phyloP scores from a whole-genome alignment of 768 basidiomycete genomes.

The Calocybe gangraenosa region DNA sequence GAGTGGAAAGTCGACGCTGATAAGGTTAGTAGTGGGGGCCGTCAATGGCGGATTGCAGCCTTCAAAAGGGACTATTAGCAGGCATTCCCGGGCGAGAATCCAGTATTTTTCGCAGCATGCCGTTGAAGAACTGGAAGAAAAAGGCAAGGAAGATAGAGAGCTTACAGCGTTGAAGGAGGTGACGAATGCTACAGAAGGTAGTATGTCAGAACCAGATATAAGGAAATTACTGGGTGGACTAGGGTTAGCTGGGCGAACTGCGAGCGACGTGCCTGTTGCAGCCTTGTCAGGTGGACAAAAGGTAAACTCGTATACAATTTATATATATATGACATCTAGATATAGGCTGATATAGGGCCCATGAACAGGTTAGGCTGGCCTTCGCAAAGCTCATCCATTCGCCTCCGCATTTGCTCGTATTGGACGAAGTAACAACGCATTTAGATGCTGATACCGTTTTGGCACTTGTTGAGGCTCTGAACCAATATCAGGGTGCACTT shows the following conservation, averaged over 20 bases:
- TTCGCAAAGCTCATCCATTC: slow-evolving; percentile 51
- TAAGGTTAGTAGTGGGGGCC: slow-evolving; percentile 17
- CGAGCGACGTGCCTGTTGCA: slow-evolving; percentile 35
- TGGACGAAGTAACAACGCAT: slow-evolving; percentile 69
- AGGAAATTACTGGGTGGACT: slow-evolving; percentile 37
- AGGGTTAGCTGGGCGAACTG: slow-evolving; percentile 39
- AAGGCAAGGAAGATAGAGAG: slow-evolving; percentile 22
- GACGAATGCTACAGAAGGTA: slow-evolving; percentile 14
- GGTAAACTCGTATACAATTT: slow-evolving; percentile 23
- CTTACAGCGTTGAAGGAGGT: slow-evolving; percentile 19
- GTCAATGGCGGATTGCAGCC: slow-evolving; percentile 27
- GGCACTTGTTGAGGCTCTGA: slow-evolving; percentile 49
- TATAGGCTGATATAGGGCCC: not conserved
- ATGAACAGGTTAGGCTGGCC: slow-evolving; percentile 49
- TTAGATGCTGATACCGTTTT: slow-evolving; percentile 58
- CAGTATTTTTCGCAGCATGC: slow-evolving; percentile 63
- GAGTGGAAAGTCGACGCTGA: slow-evolving; percentile 43
- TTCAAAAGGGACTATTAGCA: slow-evolving; percentile 40
- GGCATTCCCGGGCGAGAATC: slow-evolving; percentile 50
- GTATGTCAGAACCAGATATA: slow-evolving; percentile 33
- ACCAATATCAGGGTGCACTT: slow-evolving; percentile 49
- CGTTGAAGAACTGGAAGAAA: slow-evolving; percentile 42
- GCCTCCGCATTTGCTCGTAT: slow-evolving; percentile 48
- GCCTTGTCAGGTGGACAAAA: slow-evolving; percentile 56
- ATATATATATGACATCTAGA: not conserved